Conservation (phyloP, 1,284 basidiomycete species). For the Rhodotorula sp. region DNA sequence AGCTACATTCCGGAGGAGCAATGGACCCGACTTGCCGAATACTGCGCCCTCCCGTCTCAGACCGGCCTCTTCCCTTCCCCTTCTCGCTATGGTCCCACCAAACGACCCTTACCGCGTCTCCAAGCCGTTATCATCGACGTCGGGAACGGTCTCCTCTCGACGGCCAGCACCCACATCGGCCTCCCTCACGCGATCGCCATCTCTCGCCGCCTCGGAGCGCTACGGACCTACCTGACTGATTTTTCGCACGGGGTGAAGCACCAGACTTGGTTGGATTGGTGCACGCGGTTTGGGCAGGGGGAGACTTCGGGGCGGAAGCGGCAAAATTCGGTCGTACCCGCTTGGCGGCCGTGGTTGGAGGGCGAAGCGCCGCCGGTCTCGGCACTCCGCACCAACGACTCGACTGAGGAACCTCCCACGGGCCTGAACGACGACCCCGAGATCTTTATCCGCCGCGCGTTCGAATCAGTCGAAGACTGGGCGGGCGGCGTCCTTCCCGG, state of each 20-base stretch:
- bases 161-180: conserved; percentile 70
- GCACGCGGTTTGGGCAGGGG: conserved; percentile 54
- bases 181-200: conserved; percentile 60
- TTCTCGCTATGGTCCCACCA: not conserved
- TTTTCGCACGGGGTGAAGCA: conserved; percentile 68
- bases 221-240: conserved; percentile 67
- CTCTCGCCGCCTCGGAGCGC: conserved; percentile 59
- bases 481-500: conserved; percentile 8
- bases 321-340: not conserved
- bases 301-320: conserved; percentile 44
- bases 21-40: conserved; percentile 58
- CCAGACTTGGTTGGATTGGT: conserved; percentile 64
- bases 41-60: conserved; percentile 22
- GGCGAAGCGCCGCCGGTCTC: not conserved
- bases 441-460: conserved; percentile 11
- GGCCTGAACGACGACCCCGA: conserved; percentile 14
- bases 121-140: conserved; percentile 68
- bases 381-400: not conserved
- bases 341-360: conserved; percentile 6
- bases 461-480: conserved; percentile 26
- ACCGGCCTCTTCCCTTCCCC: conserved; percentile 44
- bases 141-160: conserved; percentile 54
- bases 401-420: too few relatives aligned
- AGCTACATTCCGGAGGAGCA: conserved; percentile 65
- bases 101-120: conserved; percentile 8